Evolutionary conservation across 2,329 filamentous ascomycete genomes (phyloP), one percentile per base, ranked within the genome.

Genomic region (Samsoniella hepiali): DNA sequence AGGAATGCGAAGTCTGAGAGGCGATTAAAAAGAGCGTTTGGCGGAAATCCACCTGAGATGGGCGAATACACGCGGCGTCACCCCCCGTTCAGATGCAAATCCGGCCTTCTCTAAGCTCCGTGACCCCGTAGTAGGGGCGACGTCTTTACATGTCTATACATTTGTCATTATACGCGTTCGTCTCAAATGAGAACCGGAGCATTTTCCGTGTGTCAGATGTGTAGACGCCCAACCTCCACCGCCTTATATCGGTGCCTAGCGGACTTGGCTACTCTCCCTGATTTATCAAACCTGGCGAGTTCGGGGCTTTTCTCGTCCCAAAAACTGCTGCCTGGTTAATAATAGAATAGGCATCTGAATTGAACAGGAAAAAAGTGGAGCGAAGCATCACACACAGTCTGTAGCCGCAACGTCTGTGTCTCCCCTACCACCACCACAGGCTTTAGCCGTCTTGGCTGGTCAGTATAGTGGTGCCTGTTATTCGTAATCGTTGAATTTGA

Each of bases 251-350:
- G 45, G 45, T 53, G 50, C 50, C 50, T 53, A 53, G 50, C 15
- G 50, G 4, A 36, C 8, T 34, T 53, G 29, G 31, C 3, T 7
- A 36, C 31, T 53, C 45, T 34, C 2, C 22, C 4, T 27, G 22
- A 22, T 22, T 34, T n/a, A 13, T 3, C 31, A n/a, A 17, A 32
- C 50, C n/a, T 6, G 10, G n/a, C 42, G 8, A 31, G n/a, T 9
- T 7, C 31, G 8, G n/a, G 7, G 3, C 29, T 40, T 29, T 38
- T 31, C 22, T 11, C 0, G 11, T n/a, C 2, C 11, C 42, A 13
- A 49, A 58, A 49, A 17, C 31, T 58, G 44, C 56, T 58, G 56
- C 56, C 56, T 58, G 56, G 3, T 29, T 3, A 40, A 31, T 49
- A 1, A 6, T 34, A 10, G 29, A 55, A 40, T 58, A 58, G 56